Evolutionary conservation across 495 filamentous ascomycete species (phyloP).

Genomic region (Penicillium malachiteum): DNA sequence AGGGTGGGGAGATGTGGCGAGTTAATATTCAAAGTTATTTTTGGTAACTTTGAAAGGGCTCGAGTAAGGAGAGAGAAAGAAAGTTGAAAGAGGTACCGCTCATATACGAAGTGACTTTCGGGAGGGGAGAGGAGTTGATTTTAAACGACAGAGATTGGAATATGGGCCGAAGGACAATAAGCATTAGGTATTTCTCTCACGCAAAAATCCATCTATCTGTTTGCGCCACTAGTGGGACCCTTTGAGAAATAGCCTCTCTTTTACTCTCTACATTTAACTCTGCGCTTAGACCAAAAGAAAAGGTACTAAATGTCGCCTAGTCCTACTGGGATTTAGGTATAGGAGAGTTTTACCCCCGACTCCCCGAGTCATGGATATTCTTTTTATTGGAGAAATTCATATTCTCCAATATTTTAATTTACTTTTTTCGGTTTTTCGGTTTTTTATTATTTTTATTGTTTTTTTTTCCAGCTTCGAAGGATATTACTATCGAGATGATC

Average conservation of each 20-base stretch:
- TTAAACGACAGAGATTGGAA: conserved; percentile 2
- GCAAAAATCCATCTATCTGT: background rate
- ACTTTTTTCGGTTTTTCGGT: background rate
- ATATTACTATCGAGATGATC: too few relatives aligned
- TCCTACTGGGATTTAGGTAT: background rate
- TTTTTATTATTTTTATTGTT: background rate
- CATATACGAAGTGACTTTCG: too few relatives aligned
- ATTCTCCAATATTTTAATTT: background rate
- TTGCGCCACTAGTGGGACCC: background rate
- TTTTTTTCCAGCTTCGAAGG: background rate
- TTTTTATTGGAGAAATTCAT: background rate
- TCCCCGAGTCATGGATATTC: background rate
- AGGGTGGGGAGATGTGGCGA: background rate
- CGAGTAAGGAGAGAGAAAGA: background rate
- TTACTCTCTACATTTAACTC: too few relatives aligned
- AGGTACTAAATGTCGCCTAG: background rate
- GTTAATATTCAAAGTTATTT: background rate
- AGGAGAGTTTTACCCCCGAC: background rate
- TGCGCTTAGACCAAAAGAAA: conserved; percentile 1
- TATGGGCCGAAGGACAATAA: background rate
- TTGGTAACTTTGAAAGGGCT: background rate
- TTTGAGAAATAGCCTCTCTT: too few relatives aligned
- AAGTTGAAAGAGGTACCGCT: background rate
- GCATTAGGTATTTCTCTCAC: conserved; percentile 8
- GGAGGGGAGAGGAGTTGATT: background rate